These are phyloP conservation scores for Cladosporium sp. DNA, from an alignment of 2,329 filamentous ascomycete genomes.

Conservation along the genomic window DNA sequence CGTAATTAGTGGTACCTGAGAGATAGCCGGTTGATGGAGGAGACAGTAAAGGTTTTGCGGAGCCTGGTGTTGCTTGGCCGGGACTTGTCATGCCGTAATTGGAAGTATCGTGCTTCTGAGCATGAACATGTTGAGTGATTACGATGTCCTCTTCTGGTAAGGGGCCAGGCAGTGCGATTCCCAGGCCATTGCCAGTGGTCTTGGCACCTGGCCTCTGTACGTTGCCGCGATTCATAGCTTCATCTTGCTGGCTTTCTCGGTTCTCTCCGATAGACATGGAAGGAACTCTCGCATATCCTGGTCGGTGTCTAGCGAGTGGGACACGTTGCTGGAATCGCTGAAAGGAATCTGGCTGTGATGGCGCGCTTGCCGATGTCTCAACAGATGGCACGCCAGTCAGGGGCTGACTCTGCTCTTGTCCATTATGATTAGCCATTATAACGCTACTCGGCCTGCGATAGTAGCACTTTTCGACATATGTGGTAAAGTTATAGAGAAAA, in stretches of 20 bases:
- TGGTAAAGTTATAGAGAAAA: not conserved
- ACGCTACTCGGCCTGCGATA: not conserved
- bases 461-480: not conserved
- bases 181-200: slow-evolving; percentile 29
- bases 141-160: not conserved
- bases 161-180: slow-evolving; percentile 23
- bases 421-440: not conserved
- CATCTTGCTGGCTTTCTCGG: slow-evolving; percentile 31
- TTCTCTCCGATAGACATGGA: slow-evolving; percentile 34
- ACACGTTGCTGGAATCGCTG: not conserved
- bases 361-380: not conserved
- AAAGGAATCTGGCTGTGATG: not conserved
- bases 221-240: slow-evolving; percentile 25
- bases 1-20: slow-evolving; percentile 23
- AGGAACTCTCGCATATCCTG: slow-evolving; percentile 34
- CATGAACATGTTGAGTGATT: not conserved
- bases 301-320: slow-evolving; percentile 25
- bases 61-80: slow-evolving; percentile 14
- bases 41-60: slow-evolving; percentile 18
- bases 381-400: not conserved
- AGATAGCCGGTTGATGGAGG: slow-evolving; percentile 22
- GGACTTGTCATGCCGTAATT: not conserved
- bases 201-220: slow-evolving; percentile 17
- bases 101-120: not conserved
- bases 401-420: not conserved